These are phyloP conservation scores for Diutina sp. DNA, from an alignment of 1,139 yeast genomes.

Conservation along the genomic window DNA sequence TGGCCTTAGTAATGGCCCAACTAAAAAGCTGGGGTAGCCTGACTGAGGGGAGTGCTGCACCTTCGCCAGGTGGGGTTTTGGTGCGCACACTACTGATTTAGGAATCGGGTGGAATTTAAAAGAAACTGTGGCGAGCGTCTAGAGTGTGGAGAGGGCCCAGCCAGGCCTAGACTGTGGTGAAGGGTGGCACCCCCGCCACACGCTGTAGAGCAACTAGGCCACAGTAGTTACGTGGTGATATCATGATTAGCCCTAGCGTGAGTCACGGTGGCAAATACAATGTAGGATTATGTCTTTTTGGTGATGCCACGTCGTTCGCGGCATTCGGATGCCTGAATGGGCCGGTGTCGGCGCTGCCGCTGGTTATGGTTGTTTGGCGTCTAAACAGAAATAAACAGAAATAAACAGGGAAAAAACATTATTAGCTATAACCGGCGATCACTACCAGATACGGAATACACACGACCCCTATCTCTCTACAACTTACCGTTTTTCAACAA, in stretches of 20 bases:
- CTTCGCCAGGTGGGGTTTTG: neutral
- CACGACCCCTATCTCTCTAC: neutral
- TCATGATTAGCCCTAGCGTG: too few species aligned
- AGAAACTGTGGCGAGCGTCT: neutral
- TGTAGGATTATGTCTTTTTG: too few species aligned
- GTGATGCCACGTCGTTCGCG: too few species aligned
- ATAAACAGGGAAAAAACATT: neutral
- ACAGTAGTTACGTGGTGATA: too few species aligned
- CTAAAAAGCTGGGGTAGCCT: neutral
- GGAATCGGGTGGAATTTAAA: neutral
- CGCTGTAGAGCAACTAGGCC: too few species aligned
- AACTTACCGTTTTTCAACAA: constrained; percentile 14
- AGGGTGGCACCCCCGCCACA: too few species aligned
- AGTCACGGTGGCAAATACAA: too few species aligned
- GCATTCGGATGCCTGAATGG: neutral
- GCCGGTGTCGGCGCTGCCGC: neutral
- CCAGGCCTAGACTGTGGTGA: too few species aligned
- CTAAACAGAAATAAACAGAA: neutral
- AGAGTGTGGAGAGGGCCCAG: neutral
- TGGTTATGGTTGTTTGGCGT: neutral
- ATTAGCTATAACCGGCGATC: neutral
- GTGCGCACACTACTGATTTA: neutral
- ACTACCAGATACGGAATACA: neutral
- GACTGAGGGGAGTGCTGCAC: neutral
- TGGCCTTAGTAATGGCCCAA: neutral